Evolutionary conservation across 305 asterid genomes (phyloP).

Genomic region (Fraxinus velutina): DNA sequence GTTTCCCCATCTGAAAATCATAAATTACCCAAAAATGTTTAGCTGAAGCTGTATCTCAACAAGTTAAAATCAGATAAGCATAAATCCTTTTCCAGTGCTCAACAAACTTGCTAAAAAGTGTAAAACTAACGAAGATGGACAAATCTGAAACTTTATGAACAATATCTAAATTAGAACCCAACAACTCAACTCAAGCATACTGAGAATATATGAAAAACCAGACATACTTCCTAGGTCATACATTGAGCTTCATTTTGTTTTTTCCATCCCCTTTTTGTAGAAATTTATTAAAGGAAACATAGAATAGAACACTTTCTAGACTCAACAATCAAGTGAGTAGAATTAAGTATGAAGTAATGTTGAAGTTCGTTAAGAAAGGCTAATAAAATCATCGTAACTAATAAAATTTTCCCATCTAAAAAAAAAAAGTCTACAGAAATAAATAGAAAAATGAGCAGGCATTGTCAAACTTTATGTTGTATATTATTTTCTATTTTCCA

Average conservation of each 20-base stretch:
- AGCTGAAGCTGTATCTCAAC: not conserved
- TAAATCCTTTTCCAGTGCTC: not conserved
- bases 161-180: not conserved
- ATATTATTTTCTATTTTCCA: not conserved
- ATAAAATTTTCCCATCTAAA: not conserved
- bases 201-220: not conserved
- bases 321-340: not conserved
- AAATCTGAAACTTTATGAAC: not conserved
- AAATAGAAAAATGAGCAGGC: not conserved
- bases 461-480: not conserved
- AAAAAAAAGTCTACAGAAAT: not conserved
- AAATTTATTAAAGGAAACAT: not conserved
- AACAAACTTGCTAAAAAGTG: not conserved
- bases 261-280: not conserved
- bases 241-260: not conserved
- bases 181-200: not conserved
- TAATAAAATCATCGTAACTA: not conserved
- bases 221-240: not conserved
- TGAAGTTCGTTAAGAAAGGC: not conserved
- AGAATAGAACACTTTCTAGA: not conserved
- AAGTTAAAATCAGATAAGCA: not conserved
- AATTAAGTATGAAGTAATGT: not conserved
- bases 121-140: not conserved
- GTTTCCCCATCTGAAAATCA: conserved; percentile 63
- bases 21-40: conserved; percentile 1